A percentile compares a stretch with the other conserved stretches of the same genome.
These are phyloP conservation scores for Candida pini DNA, from an alignment of 805 yeast genomes.

Conservation along the genomic window DNA sequence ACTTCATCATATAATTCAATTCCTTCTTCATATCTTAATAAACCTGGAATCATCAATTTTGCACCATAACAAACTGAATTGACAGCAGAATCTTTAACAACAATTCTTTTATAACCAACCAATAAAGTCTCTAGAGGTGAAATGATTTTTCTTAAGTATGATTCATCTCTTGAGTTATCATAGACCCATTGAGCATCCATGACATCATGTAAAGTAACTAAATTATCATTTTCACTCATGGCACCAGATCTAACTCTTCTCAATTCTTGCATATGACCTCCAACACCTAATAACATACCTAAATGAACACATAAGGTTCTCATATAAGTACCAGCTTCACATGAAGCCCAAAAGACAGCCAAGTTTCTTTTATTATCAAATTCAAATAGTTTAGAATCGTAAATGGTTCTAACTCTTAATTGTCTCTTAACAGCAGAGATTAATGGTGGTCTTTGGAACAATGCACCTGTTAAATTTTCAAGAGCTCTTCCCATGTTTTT, in stretches of 20 bases:
- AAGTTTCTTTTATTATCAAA: conserved; percentile 95
- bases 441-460: conserved; percentile 98
- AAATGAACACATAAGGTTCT: conserved; percentile 98
- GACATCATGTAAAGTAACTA: conserved; percentile 95
- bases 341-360: conserved; percentile 99
- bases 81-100: conserved; percentile 87
- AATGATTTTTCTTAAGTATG: conserved; percentile 87
- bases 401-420: conserved; percentile 95
- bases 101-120: conserved; percentile 94
- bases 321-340: conserved; percentile 99
- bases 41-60: conserved; percentile 97
- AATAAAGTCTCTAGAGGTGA: conserved; percentile 92
- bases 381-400: conserved; percentile 92
- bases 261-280: conserved; percentile 99
- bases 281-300: conserved; percentile 97
- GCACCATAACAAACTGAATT: conserved; percentile 99
- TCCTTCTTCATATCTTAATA: conserved; percentile 95
- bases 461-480: conserved; percentile 96
- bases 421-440: conserved; percentile 99
- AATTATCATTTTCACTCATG: conserved; percentile 77
- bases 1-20: conserved; percentile 97
- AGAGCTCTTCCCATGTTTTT: conserved; percentile 78
- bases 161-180: conserved; percentile 95
- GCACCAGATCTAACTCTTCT: conserved; percentile 99
- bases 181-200: conserved; percentile 97